Percentiles rank a stretch among this genome's conserved stretches.
These are phyloP conservation scores for Saccharomycopsis sp. DNA, from an alignment of 805 yeast species.

Conservation along the genomic window DNA sequence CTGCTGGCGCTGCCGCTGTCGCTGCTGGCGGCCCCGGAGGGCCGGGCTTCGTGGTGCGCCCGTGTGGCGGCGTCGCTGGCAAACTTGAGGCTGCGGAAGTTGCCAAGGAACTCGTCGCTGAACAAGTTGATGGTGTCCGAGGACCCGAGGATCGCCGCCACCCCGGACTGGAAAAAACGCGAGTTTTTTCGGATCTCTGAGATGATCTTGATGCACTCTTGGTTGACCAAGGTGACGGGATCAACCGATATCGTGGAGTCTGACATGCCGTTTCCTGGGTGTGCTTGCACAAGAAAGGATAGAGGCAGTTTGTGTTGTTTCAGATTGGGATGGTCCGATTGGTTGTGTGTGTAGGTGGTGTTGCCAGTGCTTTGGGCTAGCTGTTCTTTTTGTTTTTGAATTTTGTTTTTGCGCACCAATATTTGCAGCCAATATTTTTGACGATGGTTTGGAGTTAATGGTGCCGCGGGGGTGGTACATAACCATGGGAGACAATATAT, in stretches of 20 bases:
- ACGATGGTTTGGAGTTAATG: neutral
- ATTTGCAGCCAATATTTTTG: neutral
- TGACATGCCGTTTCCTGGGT: neutral
- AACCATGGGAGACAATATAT: too few relatives aligned
- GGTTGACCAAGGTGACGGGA: slow-evolving; percentile 74
- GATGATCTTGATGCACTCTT: slow-evolving; percentile 80
- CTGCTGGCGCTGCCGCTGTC: slow-evolving; percentile 19
- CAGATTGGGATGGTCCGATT: neutral
- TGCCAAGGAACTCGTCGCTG: slow-evolving; percentile 33
- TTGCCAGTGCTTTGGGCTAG: neutral
- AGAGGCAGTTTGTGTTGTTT: too few relatives aligned
- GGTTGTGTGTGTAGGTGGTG: neutral
- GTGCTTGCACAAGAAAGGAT: too few relatives aligned
- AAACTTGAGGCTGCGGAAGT: slow-evolving; percentile 27
- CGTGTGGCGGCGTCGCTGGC: too few relatives aligned
- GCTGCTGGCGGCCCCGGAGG: slow-evolving; percentile 9
- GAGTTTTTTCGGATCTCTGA: slow-evolving; percentile 87
- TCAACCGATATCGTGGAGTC: slow-evolving; percentile 40
- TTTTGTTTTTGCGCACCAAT: neutral
- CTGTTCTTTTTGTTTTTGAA: neutral
- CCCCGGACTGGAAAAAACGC: slow-evolving; percentile 69
- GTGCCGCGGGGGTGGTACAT: neutral
- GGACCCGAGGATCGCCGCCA: slow-evolving; percentile 78
- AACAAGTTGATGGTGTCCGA: slow-evolving; percentile 46
- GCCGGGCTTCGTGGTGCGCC: slow-evolving; percentile 20